A percentile compares a stretch with the other conserved stretches of the same genome.
Evolutionary conservation across 2,329 filamentous ascomycete genomes (phyloP).

Genomic region (Hypoxylon sp.): DNA sequence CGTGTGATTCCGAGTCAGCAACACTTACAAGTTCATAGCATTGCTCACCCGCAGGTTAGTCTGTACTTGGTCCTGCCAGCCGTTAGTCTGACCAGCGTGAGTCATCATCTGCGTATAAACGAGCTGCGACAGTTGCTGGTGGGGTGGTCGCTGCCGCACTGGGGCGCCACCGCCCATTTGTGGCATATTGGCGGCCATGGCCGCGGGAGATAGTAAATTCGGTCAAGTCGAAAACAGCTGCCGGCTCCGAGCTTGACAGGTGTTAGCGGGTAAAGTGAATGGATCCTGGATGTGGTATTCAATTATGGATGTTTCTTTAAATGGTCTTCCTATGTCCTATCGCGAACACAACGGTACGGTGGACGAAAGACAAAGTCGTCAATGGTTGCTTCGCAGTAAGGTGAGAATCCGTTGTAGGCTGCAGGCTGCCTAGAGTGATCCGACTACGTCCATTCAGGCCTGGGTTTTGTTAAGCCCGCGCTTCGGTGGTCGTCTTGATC

Average conservation of each 20-base stretch:
- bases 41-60: constrained; percentile 55
- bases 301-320: constrained; percentile 6
- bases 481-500: constrained; percentile 2
- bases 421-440: constrained; percentile 38
- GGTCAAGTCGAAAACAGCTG: constrained; percentile 36
- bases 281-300: background rate
- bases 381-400: constrained; percentile 12
- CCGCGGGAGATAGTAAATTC: constrained; percentile 55
- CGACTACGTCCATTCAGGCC: constrained; percentile 43
- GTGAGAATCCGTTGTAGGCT: constrained; percentile 38
- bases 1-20: background rate
- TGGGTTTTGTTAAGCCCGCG: constrained; percentile 1
- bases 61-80: constrained; percentile 56
- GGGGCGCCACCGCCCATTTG: constrained; percentile 67
- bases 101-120: constrained; percentile 57
- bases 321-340: constrained; percentile 9
- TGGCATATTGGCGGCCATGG: constrained; percentile 74
- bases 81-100: constrained; percentile 44
- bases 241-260: background rate
- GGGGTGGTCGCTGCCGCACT: constrained; percentile 60
- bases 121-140: constrained; percentile 59
- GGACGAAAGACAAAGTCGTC: background rate
- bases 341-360: constrained; percentile 1
- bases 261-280: background rate
- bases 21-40: constrained; percentile 57